Percentiles rank a stretch among this genome's conserved stretches.
Conservation (phyloP, 805 yeast species). For the Ogataea paradorogensis region DNA sequence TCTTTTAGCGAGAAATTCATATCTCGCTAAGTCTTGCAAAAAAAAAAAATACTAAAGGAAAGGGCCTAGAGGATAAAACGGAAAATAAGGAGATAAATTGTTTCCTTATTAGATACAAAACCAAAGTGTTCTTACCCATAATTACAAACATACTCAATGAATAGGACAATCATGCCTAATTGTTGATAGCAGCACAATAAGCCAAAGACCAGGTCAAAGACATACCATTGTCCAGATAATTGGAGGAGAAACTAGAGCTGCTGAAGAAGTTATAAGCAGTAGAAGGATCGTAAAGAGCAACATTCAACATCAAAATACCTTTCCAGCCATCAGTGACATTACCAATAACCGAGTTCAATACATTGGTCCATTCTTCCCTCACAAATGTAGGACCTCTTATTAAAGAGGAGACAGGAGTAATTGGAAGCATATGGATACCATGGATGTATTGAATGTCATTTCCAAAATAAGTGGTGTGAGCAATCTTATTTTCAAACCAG, state of each 20-base stretch:
- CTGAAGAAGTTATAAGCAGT: constrained; percentile 63
- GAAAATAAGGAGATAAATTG: background rate
- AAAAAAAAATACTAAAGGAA: too few species aligned
- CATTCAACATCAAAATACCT: constrained; percentile 70
- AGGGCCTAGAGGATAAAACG: too few species aligned
- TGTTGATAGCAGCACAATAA: constrained; percentile 52
- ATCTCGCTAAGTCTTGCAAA: constrained; percentile 9
- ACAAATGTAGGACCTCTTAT: constrained; percentile 57
- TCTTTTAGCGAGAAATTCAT: constrained; percentile 6
- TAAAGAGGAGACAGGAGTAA: constrained; percentile 62
- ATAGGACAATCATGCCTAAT: background rate
- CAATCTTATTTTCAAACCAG: constrained; percentile 62
- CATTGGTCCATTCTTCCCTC: constrained; percentile 63
- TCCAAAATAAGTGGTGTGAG: constrained; percentile 67
- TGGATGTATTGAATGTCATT: constrained; percentile 54
- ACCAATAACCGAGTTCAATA: constrained; percentile 44
- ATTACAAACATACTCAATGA: background rate
- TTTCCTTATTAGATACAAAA: background rate
- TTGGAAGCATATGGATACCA: constrained; percentile 75
- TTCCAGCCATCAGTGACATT: constrained; percentile 71
- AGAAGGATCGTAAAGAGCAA: constrained; percentile 69
- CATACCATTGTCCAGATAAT: constrained; percentile 78
- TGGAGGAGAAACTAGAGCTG: constrained; percentile 47
- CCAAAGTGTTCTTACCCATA: background rate
- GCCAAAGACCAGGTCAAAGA: constrained; percentile 85